A percentile compares a stretch with the other conserved stretches of the same genome.
phyloP scores from a whole-genome alignment of 169 alveolate genomes.

The Cyclospora cayetanensis region DNA sequence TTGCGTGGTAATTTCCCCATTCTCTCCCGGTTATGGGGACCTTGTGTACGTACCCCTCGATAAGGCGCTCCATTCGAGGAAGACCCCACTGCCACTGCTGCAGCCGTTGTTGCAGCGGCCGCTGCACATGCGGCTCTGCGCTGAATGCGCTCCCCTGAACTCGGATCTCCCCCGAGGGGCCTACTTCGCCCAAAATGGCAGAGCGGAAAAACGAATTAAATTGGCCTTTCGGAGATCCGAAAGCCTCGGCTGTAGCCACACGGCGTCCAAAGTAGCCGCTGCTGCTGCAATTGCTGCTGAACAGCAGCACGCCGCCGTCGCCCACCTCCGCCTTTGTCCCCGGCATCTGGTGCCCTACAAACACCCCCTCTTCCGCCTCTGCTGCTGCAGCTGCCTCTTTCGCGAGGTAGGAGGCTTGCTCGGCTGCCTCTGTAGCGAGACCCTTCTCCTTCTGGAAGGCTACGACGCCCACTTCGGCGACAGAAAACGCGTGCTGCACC shows the following conservation, averaged over 20 bases:
- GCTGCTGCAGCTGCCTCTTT: background rate
- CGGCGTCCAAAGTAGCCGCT: constrained; percentile 34
- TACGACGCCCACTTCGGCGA: constrained; percentile 45
- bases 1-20: constrained; percentile 71
- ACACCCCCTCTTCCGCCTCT: background rate
- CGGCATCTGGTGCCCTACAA: background rate
- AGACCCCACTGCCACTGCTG: constrained; percentile 66
- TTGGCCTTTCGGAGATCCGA: constrained; percentile 4
- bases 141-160: constrained; percentile 32
- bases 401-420: background rate
- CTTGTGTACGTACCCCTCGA: constrained; percentile 69
- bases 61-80: constrained; percentile 64
- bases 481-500: constrained; percentile 46
- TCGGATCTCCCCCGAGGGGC: background rate
- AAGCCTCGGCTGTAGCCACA: constrained; percentile 21
- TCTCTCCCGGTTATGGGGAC: constrained; percentile 71
- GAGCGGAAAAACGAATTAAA: constrained; percentile 27
- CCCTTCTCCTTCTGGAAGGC: constrained; percentile 52
- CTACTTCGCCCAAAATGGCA: constrained; percentile 8
- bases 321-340: constrained; percentile 20
- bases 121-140: constrained; percentile 41
- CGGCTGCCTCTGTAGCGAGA: background rate
- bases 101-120: constrained; percentile 67
- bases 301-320: constrained; percentile 22
- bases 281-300: constrained; percentile 48